Evolutionary conservation across 305 asterid genomes (phyloP).

Genomic region (Withania somnifera): DNA sequence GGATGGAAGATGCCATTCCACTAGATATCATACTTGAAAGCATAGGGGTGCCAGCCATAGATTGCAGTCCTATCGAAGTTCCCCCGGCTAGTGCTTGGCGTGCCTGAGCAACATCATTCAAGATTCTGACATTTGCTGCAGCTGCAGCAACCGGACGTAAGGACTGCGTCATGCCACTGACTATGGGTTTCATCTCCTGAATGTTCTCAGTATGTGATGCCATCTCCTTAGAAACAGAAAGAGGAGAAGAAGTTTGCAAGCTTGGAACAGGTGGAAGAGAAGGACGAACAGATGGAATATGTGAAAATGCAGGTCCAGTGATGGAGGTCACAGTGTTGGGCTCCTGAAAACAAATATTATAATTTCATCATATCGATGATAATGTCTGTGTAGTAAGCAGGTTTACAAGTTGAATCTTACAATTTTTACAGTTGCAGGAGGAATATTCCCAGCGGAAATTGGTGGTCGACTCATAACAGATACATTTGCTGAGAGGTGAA

Average conservation of each 20-base stretch:
- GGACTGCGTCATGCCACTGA: slow-evolving; percentile 36
- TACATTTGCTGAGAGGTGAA: slow-evolving; percentile 48
- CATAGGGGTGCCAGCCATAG: slow-evolving; percentile 79
- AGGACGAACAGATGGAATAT: slow-evolving; percentile 55
- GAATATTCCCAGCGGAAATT: slow-evolving; percentile 46
- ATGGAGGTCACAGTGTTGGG: slow-evolving; percentile 55
- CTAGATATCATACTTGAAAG: slow-evolving; percentile 85
- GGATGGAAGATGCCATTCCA: slow-evolving; percentile 70
- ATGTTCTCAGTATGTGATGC: slow-evolving; percentile 41
- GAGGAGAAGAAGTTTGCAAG: slow-evolving; percentile 79
- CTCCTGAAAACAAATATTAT: slow-evolving; percentile 41
- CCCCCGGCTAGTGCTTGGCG: slow-evolving; percentile 77
- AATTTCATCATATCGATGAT: not conserved
- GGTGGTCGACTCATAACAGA: slow-evolving; percentile 50
- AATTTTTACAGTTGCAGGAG: slow-evolving; percentile 81
- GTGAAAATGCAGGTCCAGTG: slow-evolving; percentile 58
- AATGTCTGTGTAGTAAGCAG: not conserved
- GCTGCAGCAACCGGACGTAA: slow-evolving; percentile 63
- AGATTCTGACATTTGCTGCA: slow-evolving; percentile 81
- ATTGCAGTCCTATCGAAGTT: slow-evolving; percentile 63
- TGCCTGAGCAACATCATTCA: slow-evolving; percentile 88
- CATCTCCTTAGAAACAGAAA: slow-evolving; percentile 69
- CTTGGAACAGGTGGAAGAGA: slow-evolving; percentile 49
- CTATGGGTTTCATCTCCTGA: slow-evolving; percentile 68
- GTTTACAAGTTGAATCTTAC: slow-evolving; percentile 27